These are phyloP conservation scores for Fusarium secorum DNA, from an alignment of 2,329 filamentous ascomycete species.

Conservation along the genomic window DNA sequence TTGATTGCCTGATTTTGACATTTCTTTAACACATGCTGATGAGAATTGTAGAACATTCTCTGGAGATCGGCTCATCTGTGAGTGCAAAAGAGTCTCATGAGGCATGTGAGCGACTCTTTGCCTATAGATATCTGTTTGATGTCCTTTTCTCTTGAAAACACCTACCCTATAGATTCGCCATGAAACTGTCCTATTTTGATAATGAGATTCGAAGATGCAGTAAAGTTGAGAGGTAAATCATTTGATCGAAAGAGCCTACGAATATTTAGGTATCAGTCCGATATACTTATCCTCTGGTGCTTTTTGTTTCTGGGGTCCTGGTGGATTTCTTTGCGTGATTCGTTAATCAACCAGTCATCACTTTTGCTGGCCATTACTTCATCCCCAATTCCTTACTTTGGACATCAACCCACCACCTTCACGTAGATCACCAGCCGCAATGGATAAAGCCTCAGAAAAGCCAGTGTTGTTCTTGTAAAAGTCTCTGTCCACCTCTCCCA, in stretches of 20 bases:
- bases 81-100: rapidly evolving
- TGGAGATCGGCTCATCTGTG: rapidly evolving
- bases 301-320: rapidly evolving
- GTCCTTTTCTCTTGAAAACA: rapidly evolving
- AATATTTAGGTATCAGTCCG: rapidly evolving
- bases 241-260: rapidly evolving
- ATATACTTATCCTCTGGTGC: rapidly evolving
- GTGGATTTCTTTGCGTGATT: background rate
- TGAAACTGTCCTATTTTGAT: rapidly evolving
- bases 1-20: background rate
- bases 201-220: rapidly evolving
- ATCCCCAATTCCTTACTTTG: too few species aligned
- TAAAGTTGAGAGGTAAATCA: rapidly evolving
- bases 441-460: constrained; percentile 29
- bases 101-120: background rate
- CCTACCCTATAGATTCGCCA: background rate
- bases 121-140: rapidly evolving
- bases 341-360: background rate
- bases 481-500: too few species aligned
- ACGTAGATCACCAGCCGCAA: too few species aligned
- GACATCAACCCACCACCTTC: too few species aligned
- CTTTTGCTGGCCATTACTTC: too few species aligned
- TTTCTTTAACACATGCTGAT: background rate
- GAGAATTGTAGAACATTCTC: rapidly evolving
- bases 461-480: constrained; percentile 55